These are phyloP conservation scores for Xylaria palmicola DNA, from an alignment of 495 filamentous ascomycete genomes.

Conservation along the genomic window DNA sequence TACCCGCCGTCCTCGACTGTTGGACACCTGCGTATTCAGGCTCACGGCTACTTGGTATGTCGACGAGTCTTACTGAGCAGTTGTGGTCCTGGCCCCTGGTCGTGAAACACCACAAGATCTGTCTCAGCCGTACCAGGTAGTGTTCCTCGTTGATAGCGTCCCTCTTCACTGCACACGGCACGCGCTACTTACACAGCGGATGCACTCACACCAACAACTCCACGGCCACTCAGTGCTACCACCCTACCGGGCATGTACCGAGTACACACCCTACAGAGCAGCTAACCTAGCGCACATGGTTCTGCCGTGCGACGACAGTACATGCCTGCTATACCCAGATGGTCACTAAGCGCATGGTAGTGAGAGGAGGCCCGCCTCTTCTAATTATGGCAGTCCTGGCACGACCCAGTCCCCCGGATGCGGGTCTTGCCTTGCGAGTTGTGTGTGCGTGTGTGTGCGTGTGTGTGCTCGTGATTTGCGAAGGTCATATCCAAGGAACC, in stretches of 20 bases:
- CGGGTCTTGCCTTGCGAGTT: constrained; percentile 24
- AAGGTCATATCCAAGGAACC: not conserved
- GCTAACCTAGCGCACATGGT: constrained; percentile 14
- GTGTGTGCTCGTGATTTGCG: constrained; percentile 14
- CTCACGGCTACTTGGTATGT: not conserved
- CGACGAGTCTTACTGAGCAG: not conserved
- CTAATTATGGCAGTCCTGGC: constrained; percentile 33
- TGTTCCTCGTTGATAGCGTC: constrained; percentile 2
- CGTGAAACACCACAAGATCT: constrained; percentile 4
- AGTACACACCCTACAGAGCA: too few species aligned
- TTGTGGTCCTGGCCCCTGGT: not conserved
- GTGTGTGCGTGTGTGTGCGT: constrained; percentile 18
- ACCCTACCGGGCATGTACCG: too few species aligned
- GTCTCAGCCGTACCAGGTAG: constrained; percentile 5
- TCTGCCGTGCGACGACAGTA: constrained; percentile 11
- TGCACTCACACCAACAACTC: constrained; percentile 1
- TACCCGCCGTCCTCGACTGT: not conserved
- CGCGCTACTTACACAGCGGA: not conserved
- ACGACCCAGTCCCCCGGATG: constrained; percentile 32
- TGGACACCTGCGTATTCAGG: constrained; percentile 1
- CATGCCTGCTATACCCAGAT: not conserved
- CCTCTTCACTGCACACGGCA: constrained; percentile 4
- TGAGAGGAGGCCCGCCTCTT: constrained; percentile 5
- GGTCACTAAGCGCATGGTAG: constrained; percentile 1
- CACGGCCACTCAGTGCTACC: too few species aligned